These are phyloP conservation scores for Metschnikowia bowlesiae DNA, from an alignment of 805 yeast genomes.

Conservation along the genomic window DNA sequence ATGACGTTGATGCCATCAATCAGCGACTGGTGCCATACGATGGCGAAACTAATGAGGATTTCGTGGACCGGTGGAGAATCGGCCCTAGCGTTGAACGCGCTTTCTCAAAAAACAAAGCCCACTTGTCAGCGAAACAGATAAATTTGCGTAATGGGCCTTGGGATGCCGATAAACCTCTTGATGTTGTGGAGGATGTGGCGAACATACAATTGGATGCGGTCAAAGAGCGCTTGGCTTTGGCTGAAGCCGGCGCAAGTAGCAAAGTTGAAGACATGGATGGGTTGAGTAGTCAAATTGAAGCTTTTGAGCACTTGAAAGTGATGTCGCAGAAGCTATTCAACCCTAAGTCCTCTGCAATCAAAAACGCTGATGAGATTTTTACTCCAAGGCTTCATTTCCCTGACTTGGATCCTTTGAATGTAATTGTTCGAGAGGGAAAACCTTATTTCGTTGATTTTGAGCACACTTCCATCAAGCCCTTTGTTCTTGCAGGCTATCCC, in stretches of 20 bases:
- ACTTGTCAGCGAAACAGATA: conserved; percentile 47
- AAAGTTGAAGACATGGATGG: conserved; percentile 39
- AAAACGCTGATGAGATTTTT: conserved; percentile 57
- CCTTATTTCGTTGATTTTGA: conserved; percentile 77
- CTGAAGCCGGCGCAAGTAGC: conserved; percentile 50
- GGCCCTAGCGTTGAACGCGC: conserved; percentile 86
- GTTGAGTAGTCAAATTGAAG: conserved; percentile 48
- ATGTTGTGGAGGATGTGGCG: conserved; percentile 62
- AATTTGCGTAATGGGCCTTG: conserved; percentile 73
- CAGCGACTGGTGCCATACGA: conserved; percentile 50
- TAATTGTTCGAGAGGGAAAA: conserved; percentile 42
- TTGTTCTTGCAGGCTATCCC: conserved; percentile 73
- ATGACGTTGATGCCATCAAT: conserved; percentile 51
- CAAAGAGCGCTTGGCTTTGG: conserved; percentile 48
- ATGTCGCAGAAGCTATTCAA: conserved; percentile 60
- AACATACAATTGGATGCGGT: conserved; percentile 61
- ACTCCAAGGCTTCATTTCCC: conserved; percentile 74
- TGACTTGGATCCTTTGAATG: conserved; percentile 89
- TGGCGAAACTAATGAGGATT: conserved; percentile 53
- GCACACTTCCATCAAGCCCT: conserved; percentile 75
- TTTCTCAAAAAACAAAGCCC: conserved; percentile 64
- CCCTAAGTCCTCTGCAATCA: conserved; percentile 49
- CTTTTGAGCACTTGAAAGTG: conserved; percentile 56
- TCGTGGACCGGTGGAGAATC: conserved; percentile 74
- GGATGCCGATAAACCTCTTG: conserved; percentile 52